Evolutionary conservation across 345 rosid species (phyloP).

Genomic region (Brassica nigra): DNA sequence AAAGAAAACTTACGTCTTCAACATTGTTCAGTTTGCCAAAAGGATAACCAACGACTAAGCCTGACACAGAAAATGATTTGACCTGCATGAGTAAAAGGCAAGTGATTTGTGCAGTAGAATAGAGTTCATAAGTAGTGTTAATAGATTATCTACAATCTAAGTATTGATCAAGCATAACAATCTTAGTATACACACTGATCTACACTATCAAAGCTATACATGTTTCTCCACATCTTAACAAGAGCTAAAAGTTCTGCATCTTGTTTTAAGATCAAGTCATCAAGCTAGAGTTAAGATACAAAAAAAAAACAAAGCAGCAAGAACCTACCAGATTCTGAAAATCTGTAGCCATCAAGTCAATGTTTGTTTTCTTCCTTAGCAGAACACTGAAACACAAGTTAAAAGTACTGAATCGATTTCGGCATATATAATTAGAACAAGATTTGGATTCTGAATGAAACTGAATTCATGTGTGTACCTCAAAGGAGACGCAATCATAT

Average conservation of each 20-base stretch:
- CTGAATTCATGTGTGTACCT: constrained; percentile 42
- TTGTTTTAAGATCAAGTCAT: neutral
- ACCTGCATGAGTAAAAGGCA: constrained; percentile 47
- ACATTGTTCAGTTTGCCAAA: constrained; percentile 41
- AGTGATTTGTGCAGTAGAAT: neutral
- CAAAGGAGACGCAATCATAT: constrained; percentile 64
- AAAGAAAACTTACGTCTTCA: constrained; percentile 49
- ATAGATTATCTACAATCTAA: constrained; percentile 8
- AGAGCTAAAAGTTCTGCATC: neutral
- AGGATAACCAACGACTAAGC: constrained; percentile 80
- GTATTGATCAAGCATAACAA: constrained; percentile 6
- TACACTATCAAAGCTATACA: constrained; percentile 5
- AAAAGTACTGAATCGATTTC: neutral
- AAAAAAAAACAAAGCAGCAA: neutral
- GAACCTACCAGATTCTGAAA: constrained; percentile 66
- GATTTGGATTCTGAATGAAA: neutral
- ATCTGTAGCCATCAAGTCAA: constrained; percentile 67
- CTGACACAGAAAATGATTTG: constrained; percentile 59
- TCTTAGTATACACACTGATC: constrained; percentile 26
- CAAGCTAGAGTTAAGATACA: neutral
- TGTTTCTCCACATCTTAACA: neutral
- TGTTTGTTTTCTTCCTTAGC: constrained; percentile 63
- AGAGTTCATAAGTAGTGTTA: neutral
- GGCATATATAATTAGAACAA: neutral
- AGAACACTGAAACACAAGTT: constrained; percentile 56